Conservation (phyloP, 2,329 filamentous ascomycete species). For the Macroventuria anomochaeta region DNA sequence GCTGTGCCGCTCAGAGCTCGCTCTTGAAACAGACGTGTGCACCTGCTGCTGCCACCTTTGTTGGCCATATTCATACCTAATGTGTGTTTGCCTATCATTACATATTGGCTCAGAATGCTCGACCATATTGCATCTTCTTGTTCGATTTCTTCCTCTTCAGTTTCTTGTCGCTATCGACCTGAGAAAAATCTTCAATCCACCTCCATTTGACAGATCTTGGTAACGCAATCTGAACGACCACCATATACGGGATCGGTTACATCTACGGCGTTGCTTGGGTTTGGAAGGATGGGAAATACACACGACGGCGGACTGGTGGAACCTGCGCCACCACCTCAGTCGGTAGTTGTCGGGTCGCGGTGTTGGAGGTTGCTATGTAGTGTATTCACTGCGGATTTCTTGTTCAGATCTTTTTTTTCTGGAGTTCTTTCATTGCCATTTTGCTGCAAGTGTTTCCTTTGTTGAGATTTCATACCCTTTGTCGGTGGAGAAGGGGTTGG, state of each 20-base stretch:
- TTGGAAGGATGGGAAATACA: slow-evolving; percentile 32
- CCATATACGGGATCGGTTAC: slow-evolving; percentile 37
- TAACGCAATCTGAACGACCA: slow-evolving; percentile 50
- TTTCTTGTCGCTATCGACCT: slow-evolving; percentile 24
- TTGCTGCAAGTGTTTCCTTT: slow-evolving; percentile 29
- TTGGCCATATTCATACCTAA: slow-evolving; percentile 35
- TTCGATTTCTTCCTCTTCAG: slow-evolving; percentile 21
- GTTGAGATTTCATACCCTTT: slow-evolving; percentile 24
- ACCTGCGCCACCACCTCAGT: slow-evolving; percentile 31
- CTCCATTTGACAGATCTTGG: slow-evolving; percentile 29
- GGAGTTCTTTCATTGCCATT: slow-evolving; percentile 13
- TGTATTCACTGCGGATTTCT: slow-evolving; percentile 19
- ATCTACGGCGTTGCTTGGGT: slow-evolving; percentile 42
- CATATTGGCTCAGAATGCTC: slow-evolving; percentile 37
- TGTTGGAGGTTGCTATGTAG: slow-evolving; percentile 30
- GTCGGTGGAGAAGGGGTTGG: slow-evolving; percentile 24
- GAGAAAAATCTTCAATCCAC: slow-evolving; percentile 26
- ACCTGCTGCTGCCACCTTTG: slow-evolving; percentile 22
- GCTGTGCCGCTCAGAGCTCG: slow-evolving; percentile 22
- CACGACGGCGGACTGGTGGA: slow-evolving; percentile 43
- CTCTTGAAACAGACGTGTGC: slow-evolving; percentile 35
- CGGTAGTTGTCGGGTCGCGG: slow-evolving; percentile 23
- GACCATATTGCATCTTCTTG: slow-evolving; percentile 39
- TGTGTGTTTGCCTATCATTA: slow-evolving; percentile 30
- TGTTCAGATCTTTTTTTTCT: slow-evolving; percentile 18